Base-by-base conservation (phyloP, 257 asterid species). In the Galeopsis tetrahit region DNA sequence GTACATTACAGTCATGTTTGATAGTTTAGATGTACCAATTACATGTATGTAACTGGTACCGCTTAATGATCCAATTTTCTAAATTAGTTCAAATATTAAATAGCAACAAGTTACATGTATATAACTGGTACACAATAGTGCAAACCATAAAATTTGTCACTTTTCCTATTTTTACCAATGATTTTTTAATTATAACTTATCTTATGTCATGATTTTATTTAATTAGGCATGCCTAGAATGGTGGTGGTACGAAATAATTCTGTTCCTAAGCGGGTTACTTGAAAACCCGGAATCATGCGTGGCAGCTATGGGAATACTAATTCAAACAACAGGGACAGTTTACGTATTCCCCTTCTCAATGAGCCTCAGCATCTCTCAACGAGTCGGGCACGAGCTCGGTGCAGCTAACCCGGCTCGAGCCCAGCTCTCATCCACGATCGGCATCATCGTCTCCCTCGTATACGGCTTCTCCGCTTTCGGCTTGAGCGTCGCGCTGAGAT, bases 241-340 rank as follows among this genome's bases (percentile, higher is more conserved):
- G 97, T 91, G 96, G 96, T 91, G 92, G 92, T 91, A 91, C 55
- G 97, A 91, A 69, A 89, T 87, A 35, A 75, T 91, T 7, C 80
- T 89, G 2, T 89, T 91, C 33, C 79, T 89, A 1, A 83, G 96
- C 76, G 97, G 97, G 3, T 53, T 89, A 58, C 58, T 87, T 2
- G 5, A 44, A 8, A 85, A 89, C 59, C 94, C 97, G 4, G 88
- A 89, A 44, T 85, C 92, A 0, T 82, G 84, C 40, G 90, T 90
- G 13, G 97, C 97, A 2, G 93, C 97, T 0, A 85, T 90, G 96
- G 97, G 97, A 6, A 75, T 91, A 56, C 68, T 91, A n/a, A 87
- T 91, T 3, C 97, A 91, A 56, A 86, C 94, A 0, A 85, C 97
- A 0, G 94, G 96, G 0, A 82, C 79, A 0, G 75, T 87, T 1